Evolutionary conservation across 306 rosid genomes (phyloP).

Genomic region (Canavalia gladiata): DNA sequence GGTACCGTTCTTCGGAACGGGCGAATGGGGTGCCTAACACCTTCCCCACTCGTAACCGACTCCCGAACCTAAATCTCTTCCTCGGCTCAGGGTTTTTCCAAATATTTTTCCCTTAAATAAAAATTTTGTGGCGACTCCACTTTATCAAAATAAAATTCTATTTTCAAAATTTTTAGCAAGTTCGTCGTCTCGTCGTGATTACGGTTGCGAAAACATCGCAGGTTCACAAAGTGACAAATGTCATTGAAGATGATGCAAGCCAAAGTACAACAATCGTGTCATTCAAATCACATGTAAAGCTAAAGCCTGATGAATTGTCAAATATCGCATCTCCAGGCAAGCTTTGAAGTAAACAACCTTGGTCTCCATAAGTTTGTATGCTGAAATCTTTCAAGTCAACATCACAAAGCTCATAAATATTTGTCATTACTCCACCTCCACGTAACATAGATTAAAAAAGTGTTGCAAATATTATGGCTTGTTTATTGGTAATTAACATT

Average conservation of each 20-base stretch:
- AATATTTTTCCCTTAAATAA: too few relatives aligned
- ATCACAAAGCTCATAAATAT: conserved; percentile 93
- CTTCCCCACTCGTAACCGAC: too few relatives aligned
- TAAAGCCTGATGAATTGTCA: conserved; percentile 83
- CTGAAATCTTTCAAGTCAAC: conserved; percentile 99
- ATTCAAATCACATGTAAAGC: conserved; percentile 93
- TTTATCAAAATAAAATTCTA: too few relatives aligned
- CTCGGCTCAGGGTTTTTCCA: too few relatives aligned
- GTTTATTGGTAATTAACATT: conserved; percentile 94
- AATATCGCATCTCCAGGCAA: conserved; percentile 83
- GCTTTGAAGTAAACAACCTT: conserved; percentile 89
- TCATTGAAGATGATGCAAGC: conserved; percentile 88
- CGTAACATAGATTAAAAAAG: conserved; percentile 91
- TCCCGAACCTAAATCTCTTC: too few relatives aligned
- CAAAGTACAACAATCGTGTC: conserved; percentile 95
- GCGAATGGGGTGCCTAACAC: too few relatives aligned
- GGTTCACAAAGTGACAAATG: conserved; percentile 94
- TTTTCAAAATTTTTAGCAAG: too few relatives aligned
- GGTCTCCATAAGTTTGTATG: conserved; percentile 75
- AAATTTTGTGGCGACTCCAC: too few relatives aligned
- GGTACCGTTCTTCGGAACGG: too few relatives aligned
- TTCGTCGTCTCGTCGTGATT: too few relatives aligned
- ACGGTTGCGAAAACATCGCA: conserved; percentile 56
- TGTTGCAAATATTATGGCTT: conserved; percentile 94
- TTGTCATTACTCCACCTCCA: conserved; percentile 83